Percentiles rank a stretch among this genome's conserved stretches.
phyloP scores from a whole-genome alignment of 176 grass and related monocot genomes.

The Juncus inflexus region DNA sequence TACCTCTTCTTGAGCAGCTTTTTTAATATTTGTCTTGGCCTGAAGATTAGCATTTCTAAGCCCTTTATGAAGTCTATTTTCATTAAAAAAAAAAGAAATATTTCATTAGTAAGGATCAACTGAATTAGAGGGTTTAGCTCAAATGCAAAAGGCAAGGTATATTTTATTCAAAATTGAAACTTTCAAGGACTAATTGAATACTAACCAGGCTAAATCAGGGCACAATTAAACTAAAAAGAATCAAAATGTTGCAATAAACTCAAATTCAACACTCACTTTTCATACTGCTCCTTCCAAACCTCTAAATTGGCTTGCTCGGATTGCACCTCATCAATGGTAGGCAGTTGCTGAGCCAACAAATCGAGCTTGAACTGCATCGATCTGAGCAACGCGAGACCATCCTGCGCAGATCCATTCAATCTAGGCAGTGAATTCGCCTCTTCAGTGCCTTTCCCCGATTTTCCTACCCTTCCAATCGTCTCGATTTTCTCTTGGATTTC shows the following conservation, averaged over 20 bases:
- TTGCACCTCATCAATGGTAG: conserved; percentile 67
- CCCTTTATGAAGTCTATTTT: conserved; percentile 43
- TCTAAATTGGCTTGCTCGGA: conserved; percentile 44
- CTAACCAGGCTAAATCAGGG: not conserved
- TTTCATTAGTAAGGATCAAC: no score
- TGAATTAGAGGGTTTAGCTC: not conserved
- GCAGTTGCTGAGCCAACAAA: conserved; percentile 66
- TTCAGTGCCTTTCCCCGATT: conserved; percentile 57
- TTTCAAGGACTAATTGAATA: not conserved
- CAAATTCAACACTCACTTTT: conserved; percentile 35
- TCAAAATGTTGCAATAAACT: not conserved
- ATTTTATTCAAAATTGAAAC: not conserved
- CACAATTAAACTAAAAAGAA: not conserved
- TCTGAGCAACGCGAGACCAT: conserved; percentile 60
- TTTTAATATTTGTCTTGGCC: conserved; percentile 74
- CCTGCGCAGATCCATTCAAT: conserved; percentile 63
- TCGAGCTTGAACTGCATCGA: conserved; percentile 69
- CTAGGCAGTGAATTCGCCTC: conserved; percentile 61
- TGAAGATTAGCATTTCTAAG: conserved; percentile 82
- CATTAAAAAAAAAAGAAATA: not conserved
- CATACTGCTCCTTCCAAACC: conserved; percentile 72
- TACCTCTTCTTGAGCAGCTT: conserved; percentile 71
- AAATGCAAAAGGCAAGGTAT: not conserved
- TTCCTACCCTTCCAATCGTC: conserved; percentile 51
- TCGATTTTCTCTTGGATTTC: conserved; percentile 47